These are phyloP conservation scores for Fremontodendron californicum DNA, from an alignment of 345 rosid species.

Conservation along the genomic window DNA sequence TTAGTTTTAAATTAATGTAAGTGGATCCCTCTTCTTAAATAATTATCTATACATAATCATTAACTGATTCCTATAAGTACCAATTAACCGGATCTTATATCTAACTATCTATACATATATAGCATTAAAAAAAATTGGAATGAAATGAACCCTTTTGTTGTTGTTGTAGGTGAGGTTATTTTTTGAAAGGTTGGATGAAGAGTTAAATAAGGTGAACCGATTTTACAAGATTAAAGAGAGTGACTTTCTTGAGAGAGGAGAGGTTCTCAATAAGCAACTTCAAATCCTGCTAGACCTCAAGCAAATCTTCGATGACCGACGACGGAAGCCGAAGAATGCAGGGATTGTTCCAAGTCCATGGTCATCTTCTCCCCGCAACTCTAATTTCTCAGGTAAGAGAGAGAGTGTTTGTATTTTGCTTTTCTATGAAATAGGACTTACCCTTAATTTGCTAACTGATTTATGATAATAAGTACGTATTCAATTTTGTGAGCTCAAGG, in stretches of 20 bases:
- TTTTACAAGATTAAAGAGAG: constrained; percentile 69
- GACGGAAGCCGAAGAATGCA: constrained; percentile 34
- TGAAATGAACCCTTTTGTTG: not conserved
- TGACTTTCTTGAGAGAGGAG: constrained; percentile 82
- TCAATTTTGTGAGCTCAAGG: constrained; percentile 6
- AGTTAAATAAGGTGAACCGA: constrained; percentile 80
- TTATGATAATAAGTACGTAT: not conserved
- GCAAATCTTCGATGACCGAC: constrained; percentile 47
- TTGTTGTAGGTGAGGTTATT: constrained; percentile 52
- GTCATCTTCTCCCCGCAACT: constrained; percentile 46
- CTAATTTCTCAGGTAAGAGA: constrained; percentile 67
- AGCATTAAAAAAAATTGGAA: not conserved
- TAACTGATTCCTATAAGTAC: too few species aligned
- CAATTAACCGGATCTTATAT: too few species aligned
- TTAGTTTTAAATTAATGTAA: too few species aligned
- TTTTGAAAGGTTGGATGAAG: constrained; percentile 66
- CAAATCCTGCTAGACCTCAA: constrained; percentile 59
- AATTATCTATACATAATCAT: too few species aligned
- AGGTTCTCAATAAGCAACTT: constrained; percentile 64
- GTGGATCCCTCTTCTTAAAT: too few species aligned
- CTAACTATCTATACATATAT: too few species aligned
- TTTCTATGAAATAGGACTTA: too few species aligned
- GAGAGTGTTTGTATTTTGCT: too few species aligned
- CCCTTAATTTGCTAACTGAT: too few species aligned
- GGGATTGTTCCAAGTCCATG: constrained; percentile 36